Base-by-base conservation (phyloP, 306 rosid genomes). In the Ormosia emarginata region DNA sequence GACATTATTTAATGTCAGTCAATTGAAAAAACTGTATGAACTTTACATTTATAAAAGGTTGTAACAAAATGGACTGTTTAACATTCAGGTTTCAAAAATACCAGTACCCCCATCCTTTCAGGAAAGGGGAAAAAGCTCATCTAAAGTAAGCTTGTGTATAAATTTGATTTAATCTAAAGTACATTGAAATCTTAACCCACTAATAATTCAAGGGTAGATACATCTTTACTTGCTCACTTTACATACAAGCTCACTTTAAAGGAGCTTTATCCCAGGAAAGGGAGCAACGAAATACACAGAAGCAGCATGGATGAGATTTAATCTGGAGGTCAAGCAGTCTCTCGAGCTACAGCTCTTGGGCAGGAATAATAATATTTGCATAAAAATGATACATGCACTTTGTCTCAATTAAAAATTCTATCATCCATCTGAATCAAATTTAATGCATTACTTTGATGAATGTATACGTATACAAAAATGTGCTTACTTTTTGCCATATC, bases 401-500 rank as follows among this genome's bases (percentile, higher is more conserved):
- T 53, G 39, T 32, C 18, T 41, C 24, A 2, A 11, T 8, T 29
- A 41, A 6, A 67, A 66, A 44, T 5, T 37, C 52, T 8, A 71
- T 34, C 55, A 12, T 14, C 47, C 8, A 49, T 61, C 39, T 3
- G 18, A 53, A 37, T 62, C 62, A 74, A 67, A 62, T 13, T 12
- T 46, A 52, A 55, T 14, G 9, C 70, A 55, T 29, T 13, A 58
- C 67, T 58, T 64, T 14, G 41, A 85, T 14, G 77, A 52, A 11
- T 39, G 13, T 55, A 10, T 43, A 50, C 3, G 3, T 15, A 53
- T 4, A 47, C 17, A n/a, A 52, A 81, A 71, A 49, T 3, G 57
- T 44, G 71, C 92, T 86, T 88, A 94, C 98, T 81, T 86, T 90
- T 93, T 36, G 89, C 85, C 65, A 88, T 68, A 40, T 71, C 8